Conservation (phyloP, 75 land plant species). For the Cunninghamia lanceolata region DNA sequence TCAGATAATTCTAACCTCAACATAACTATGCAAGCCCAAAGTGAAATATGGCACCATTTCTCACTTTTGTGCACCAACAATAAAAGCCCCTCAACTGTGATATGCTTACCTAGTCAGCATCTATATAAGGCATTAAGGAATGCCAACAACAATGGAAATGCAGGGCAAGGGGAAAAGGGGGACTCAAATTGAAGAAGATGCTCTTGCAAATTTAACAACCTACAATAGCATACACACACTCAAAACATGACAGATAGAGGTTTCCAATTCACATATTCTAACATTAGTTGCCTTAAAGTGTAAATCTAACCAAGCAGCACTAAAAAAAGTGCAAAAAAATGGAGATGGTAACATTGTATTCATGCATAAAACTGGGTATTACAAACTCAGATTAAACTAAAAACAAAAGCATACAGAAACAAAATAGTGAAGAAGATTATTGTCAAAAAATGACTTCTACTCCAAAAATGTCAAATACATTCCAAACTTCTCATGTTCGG, state of each 20-base stretch:
- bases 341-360: too few species aligned
- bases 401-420: neutral
- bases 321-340: neutral
- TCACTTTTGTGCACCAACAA: neutral
- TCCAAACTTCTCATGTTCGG: neutral
- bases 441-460: neutral
- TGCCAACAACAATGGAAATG: neutral
- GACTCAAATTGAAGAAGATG: neutral
- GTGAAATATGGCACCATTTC: neutral
- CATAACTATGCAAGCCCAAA: neutral
- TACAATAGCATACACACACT: neutral
- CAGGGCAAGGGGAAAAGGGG: neutral
- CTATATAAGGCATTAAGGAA: neutral
- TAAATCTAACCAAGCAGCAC: neutral
- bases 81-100: neutral
- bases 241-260: neutral
- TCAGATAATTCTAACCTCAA: neutral
- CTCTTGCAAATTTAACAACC: neutral
- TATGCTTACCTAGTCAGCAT: neutral
- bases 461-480: neutral
- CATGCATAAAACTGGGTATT: too few species aligned
- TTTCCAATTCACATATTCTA: neutral
- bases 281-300: neutral
- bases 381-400: neutral
- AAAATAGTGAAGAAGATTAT: neutral